A percentile compares a stretch with the other conserved stretches of the same genome.
phyloP scores from a whole-genome alignment of 2,329 filamentous ascomycete species.

The Xylariaceae sp. region DNA sequence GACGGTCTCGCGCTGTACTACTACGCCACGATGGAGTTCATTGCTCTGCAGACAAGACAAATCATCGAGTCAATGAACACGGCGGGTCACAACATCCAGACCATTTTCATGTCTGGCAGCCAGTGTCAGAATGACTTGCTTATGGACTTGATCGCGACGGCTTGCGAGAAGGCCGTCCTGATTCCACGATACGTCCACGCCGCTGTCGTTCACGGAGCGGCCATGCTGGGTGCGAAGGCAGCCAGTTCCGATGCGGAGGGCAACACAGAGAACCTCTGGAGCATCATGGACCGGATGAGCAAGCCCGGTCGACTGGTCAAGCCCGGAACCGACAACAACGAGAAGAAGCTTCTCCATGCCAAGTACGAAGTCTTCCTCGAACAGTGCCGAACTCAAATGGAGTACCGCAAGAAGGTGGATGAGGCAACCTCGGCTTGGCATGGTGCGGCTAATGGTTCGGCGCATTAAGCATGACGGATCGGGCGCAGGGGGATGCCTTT shows the following conservation, averaged over 20 bases:
- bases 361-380: constrained; percentile 98
- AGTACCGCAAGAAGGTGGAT: constrained; percentile 76
- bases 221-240: constrained; percentile 97
- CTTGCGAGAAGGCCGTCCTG: constrained; percentile 86
- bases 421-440: constrained; percentile 42
- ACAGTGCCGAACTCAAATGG: constrained; percentile 80
- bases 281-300: constrained; percentile 96
- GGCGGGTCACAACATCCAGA: constrained; percentile 79
- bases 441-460: constrained; percentile 12
- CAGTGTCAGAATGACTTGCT: constrained; percentile 95
- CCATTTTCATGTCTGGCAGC: constrained; percentile 98
- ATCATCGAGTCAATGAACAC: constrained; percentile 94
- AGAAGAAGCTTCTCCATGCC: constrained; percentile 75
- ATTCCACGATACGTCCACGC: constrained; percentile 93
- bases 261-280: constrained; percentile 83
- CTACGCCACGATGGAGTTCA: constrained; percentile 96
- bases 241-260: constrained; percentile 75
- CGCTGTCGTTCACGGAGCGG: constrained; percentile 94
- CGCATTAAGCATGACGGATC: no score
- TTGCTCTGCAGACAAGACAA: constrained; percentile 92
- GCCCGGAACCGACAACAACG: constrained; percentile 64
- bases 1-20: constrained; percentile 89
- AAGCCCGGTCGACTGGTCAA: constrained; percentile 83
- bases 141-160: constrained; percentile 86
- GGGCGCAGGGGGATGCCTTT: no score